Percentiles rank a stretch among this genome's conserved stretches.
phyloP scores from a whole-genome alignment of 257 asterid genomes.

The Solanum peruvianum region DNA sequence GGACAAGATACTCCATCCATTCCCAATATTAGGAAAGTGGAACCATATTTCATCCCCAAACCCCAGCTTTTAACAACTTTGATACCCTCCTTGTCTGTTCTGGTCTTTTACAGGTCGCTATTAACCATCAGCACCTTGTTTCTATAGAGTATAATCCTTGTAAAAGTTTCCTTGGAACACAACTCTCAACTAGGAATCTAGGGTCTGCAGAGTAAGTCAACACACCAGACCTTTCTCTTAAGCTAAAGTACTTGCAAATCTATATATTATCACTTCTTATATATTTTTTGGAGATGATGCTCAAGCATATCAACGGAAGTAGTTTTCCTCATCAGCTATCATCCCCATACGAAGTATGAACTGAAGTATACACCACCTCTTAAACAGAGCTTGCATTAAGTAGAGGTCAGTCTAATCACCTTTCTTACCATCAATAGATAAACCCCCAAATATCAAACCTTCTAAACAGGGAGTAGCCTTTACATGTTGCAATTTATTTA shows the following conservation, averaged over 20 bases:
- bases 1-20: not conserved
- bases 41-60: not conserved
- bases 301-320: not conserved
- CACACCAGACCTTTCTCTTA: not conserved
- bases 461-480: not conserved
- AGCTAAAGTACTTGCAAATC: not conserved
- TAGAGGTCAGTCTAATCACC: not conserved
- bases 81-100: not conserved
- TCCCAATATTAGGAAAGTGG: not conserved
- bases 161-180: not conserved
- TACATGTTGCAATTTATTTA: not conserved
- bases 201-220: not conserved
- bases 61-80: not conserved
- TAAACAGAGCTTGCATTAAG: not conserved
- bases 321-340: not conserved
- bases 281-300: not conserved
- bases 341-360: not conserved
- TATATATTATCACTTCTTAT: not conserved
- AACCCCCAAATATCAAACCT: not conserved
- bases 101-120: not conserved
- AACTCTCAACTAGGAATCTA: not conserved
- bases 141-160: not conserved
- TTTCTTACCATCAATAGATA: not conserved
- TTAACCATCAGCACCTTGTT: not conserved
- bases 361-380: not conserved